Base-by-base conservation (phyloP, 768 basidiomycete genomes). In the Lactarius deliciosus region DNA sequence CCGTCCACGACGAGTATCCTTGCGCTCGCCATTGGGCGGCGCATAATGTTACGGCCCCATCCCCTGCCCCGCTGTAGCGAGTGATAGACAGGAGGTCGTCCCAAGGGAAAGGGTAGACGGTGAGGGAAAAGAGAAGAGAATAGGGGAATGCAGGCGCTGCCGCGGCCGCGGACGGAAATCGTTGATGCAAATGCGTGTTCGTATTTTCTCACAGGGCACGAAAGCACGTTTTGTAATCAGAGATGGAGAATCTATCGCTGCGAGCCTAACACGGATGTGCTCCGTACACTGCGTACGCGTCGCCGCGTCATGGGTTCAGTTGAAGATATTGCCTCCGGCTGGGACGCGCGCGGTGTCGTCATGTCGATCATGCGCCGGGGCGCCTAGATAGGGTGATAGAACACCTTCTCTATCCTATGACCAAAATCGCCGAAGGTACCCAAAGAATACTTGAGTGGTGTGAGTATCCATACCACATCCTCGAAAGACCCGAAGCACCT, bases 311-410 rank as follows among this genome's bases (percentile, higher is more conserved):
- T 13, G 11, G 5, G 10, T 22, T 15, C 47, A 22, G 47, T 50
- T 50, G 47, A 50, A 10, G 8, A 15, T 4, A 50, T 22, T 25
- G 22, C 22, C 5, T 50, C 47, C 11, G 11, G 22, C 47, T 25
- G n/a, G 11, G 47, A 50, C 10, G 11, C 22, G 22, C 47, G 22
- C 10, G 4, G 22, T 2, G 6, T 50, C n/a, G 3, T 22, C 5
- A 10, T 10, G 22, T 13, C 11, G 47, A 50, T 25, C 50, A 25
- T 22, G 13, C 25, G 25, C 13, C 13, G 1, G 50, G 38, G 2
- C 10, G 34, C 15, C 54, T 63, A 63, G 13, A 63, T 63, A 28
- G 54, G 40, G 28, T 63, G 61, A 56, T 56, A 56, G n/a, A 41
- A 56, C 28, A 63, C 38, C 61, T 43, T 63, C 54, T 55, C 54